Evolutionary conservation across 441 rosid species (phyloP).

Genomic region (Euphorbia neoarborescens): DNA sequence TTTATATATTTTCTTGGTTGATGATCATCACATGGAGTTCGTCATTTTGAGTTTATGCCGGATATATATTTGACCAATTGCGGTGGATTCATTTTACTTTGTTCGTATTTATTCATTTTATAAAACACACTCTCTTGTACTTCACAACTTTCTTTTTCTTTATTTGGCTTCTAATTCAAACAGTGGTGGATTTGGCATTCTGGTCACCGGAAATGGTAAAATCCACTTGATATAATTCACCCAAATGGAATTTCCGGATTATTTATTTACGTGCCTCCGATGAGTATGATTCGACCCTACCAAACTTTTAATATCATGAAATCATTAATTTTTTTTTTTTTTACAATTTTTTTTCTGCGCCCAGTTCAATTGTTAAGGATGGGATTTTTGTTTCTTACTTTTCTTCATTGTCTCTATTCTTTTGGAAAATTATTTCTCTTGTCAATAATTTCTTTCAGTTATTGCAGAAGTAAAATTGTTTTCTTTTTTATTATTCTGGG

Average conservation of each 20-base stretch:
- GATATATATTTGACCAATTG: neutral
- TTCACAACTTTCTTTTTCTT: neutral
- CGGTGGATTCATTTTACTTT: neutral
- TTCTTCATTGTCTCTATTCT: neutral
- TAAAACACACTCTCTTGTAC: neutral
- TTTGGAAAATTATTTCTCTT: neutral
- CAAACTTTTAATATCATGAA: neutral
- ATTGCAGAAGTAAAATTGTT: neutral
- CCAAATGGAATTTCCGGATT: neutral
- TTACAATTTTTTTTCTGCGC: neutral
- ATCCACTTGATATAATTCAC: neutral
- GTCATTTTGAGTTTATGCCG: neutral
- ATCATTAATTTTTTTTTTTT: neutral
- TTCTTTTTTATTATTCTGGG: neutral
- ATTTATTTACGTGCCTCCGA: neutral
- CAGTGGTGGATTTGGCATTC: neutral
- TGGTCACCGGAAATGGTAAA: neutral
- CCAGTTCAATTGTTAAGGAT: neutral
- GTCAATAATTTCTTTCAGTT: neutral
- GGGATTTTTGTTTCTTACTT: neutral
- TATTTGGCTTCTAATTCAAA: neutral
- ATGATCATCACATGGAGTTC: constrained; percentile 16
- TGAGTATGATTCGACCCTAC: neutral
- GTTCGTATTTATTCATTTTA: neutral
- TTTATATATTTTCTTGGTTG: neutral